Evolutionary conservation across 1,284 basidiomycete genomes (phyloP).

Genomic region (Pterulicium gracile): DNA sequence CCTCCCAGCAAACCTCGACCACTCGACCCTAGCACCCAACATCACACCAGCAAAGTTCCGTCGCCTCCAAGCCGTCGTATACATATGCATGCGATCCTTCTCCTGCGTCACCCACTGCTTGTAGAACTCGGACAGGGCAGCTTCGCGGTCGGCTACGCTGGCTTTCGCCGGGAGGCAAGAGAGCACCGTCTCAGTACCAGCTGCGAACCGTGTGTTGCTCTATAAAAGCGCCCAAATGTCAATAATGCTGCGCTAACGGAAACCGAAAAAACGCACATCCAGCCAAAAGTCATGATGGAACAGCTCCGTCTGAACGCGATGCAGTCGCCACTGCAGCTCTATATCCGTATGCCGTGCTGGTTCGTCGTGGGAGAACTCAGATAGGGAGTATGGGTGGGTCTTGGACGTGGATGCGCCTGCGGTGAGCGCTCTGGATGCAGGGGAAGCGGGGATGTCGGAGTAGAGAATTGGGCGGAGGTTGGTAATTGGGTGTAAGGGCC

Average conservation of each 20-base stretch:
- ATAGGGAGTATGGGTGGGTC: conserved; percentile 63
- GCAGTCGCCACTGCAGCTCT: conserved; percentile 59
- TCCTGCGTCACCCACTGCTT: conserved; percentile 62
- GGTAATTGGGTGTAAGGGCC: conserved; percentile 65
- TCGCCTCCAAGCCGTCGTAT: conserved; percentile 52
- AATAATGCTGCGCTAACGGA: background rate
- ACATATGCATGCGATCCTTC: conserved; percentile 38
- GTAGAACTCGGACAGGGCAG: conserved; percentile 60
- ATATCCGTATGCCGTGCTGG: conserved; percentile 22
- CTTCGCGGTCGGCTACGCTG: conserved; percentile 43
- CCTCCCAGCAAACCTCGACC: conserved; percentile 23
- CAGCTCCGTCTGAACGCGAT: conserved; percentile 55
- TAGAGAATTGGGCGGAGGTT: conserved; percentile 69
- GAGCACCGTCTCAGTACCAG: conserved; percentile 47
- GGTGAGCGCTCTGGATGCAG: conserved; percentile 11
- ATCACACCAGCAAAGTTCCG: conserved; percentile 44
- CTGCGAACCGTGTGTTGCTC: conserved; percentile 67
- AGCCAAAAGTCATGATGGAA: conserved; percentile 70
- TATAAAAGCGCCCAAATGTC: conserved; percentile 17
- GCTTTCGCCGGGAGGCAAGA: conserved; percentile 41
- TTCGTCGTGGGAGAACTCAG: conserved; percentile 41
- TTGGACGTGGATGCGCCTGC: conserved; percentile 15
- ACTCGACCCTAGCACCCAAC: conserved; percentile 40
- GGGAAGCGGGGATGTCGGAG: conserved; percentile 34
- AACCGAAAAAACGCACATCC: conserved; percentile 39